Percentiles rank a stretch among this genome's conserved stretches.
phyloP scores from a whole-genome alignment of 192 early-diverging fungal species.

The Chytriomyces confervae region DNA sequence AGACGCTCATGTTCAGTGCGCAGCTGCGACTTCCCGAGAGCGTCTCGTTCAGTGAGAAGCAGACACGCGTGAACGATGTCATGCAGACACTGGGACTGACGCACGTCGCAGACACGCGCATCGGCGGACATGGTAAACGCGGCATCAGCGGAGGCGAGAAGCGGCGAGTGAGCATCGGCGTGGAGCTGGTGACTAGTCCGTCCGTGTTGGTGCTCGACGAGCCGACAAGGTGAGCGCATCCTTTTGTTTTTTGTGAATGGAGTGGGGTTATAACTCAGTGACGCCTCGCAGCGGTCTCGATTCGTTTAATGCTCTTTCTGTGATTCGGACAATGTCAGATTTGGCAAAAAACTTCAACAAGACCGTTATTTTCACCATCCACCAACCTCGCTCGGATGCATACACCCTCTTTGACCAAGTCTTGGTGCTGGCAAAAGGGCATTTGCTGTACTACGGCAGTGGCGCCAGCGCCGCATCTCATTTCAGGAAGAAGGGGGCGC shows the following conservation, averaged over 20 bases:
- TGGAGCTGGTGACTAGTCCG: constrained; percentile 62
- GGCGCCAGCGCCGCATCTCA: constrained; percentile 43
- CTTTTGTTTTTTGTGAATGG: not conserved
- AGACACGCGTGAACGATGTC: constrained; percentile 67
- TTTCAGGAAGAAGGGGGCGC: constrained; percentile 58
- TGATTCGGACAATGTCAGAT: constrained; percentile 67
- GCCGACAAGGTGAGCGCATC: constrained; percentile 48
- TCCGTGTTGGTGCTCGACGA: constrained; percentile 61
- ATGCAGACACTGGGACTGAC: constrained; percentile 71
- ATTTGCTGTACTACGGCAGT: constrained; percentile 69
- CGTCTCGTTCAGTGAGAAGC: constrained; percentile 55
- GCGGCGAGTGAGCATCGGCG: constrained; percentile 66
- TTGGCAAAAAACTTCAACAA: constrained; percentile 64
- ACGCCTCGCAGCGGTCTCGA: constrained; percentile 55
- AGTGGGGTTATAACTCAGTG: not conserved
- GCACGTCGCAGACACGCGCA: constrained; percentile 61
- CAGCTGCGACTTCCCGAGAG: constrained; percentile 71
- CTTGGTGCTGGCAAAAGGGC: constrained; percentile 74
- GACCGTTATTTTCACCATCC: constrained; percentile 87
- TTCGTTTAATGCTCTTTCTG: constrained; percentile 64
- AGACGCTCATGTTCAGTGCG: constrained; percentile 80
- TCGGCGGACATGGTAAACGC: constrained; percentile 47
- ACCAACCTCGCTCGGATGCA: constrained; percentile 85
- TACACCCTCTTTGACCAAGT: constrained; percentile 85
- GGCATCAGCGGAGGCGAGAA: constrained; percentile 62